phyloP scores from a whole-genome alignment of 768 basidiomycete genomes.

The Mycena metata region DNA sequence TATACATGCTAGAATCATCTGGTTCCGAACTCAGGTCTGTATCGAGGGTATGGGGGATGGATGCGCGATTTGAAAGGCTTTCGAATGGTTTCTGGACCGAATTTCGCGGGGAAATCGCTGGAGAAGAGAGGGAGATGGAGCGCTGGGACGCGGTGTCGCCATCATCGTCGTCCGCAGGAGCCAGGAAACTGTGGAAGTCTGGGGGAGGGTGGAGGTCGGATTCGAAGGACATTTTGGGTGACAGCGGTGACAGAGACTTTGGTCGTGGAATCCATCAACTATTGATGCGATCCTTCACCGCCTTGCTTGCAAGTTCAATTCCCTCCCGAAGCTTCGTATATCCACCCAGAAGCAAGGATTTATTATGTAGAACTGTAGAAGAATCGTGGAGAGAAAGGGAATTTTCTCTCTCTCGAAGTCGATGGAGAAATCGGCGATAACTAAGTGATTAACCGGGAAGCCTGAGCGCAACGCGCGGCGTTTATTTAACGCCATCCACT shows the following conservation, averaged over 20 bases:
- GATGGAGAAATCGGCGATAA: too few relatives aligned
- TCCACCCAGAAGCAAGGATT: too few relatives aligned
- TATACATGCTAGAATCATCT: conserved; percentile 67
- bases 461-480: too few relatives aligned
- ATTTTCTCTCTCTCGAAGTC: too few relatives aligned
- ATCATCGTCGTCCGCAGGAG: conserved; percentile 64
- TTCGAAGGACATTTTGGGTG: conserved; percentile 36
- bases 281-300: not conserved
- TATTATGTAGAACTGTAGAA: too few relatives aligned
- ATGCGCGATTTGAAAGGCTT: conserved; percentile 56
- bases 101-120: conserved; percentile 66
- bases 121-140: conserved; percentile 82
- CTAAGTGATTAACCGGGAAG: too few relatives aligned
- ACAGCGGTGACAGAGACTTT: conserved; percentile 25
- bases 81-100: conserved; percentile 45
- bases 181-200: conserved; percentile 46
- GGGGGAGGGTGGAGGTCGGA: conserved; percentile 39
- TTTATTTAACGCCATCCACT: too few relatives aligned
- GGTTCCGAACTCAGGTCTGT: conserved; percentile 68
- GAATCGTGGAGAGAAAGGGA: too few relatives aligned
- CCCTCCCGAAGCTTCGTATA: too few relatives aligned
- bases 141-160: conserved; percentile 85
- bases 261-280: conserved; percentile 2
- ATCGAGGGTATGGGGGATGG: conserved; percentile 62
- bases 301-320: too few relatives aligned